phyloP scores from a whole-genome alignment of 2,329 filamentous ascomycete species.

The Macrophomina pseudophaseolina region DNA sequence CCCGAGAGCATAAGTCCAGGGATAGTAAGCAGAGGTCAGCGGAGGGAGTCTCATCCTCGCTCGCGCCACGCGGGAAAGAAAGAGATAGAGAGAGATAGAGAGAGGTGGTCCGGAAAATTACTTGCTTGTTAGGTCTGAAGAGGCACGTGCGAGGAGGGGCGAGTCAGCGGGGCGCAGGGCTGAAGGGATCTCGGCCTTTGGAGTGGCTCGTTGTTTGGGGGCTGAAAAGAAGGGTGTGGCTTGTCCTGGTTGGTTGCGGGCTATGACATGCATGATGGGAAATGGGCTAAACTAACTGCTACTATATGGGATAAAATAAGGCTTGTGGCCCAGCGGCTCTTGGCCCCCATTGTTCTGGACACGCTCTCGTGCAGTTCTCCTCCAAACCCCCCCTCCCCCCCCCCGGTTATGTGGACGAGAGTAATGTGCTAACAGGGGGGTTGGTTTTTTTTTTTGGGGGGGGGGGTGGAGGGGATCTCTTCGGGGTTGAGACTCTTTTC shows the following conservation, averaged over 20 bases:
- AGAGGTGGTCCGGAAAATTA: background rate
- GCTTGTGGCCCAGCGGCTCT: background rate
- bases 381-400: too few relatives aligned
- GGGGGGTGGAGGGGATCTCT: background rate
- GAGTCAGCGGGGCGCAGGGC: background rate
- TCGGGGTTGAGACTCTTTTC: background rate
- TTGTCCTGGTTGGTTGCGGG: background rate
- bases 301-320: background rate
- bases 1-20: background rate
- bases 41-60: background rate
- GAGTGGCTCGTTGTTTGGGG: background rate
- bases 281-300: background rate
- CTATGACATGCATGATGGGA: conserved; percentile 6
- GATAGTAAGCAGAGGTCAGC: conserved; percentile 23
- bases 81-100: background rate
- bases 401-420: too few relatives aligned
- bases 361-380: background rate
- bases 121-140: background rate
- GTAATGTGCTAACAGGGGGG: too few relatives aligned
- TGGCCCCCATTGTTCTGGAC: background rate
- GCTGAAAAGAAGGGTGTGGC: background rate
- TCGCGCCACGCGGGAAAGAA: background rate
- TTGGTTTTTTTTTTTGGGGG: too few relatives aligned
- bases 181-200: background rate
- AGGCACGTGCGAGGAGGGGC: background rate